Percentiles rank a stretch among this genome's conserved stretches.
These are phyloP conservation scores for Skeletonema marinoi DNA, from an alignment of 108 stramenopile species.

Conservation along the genomic window DNA sequence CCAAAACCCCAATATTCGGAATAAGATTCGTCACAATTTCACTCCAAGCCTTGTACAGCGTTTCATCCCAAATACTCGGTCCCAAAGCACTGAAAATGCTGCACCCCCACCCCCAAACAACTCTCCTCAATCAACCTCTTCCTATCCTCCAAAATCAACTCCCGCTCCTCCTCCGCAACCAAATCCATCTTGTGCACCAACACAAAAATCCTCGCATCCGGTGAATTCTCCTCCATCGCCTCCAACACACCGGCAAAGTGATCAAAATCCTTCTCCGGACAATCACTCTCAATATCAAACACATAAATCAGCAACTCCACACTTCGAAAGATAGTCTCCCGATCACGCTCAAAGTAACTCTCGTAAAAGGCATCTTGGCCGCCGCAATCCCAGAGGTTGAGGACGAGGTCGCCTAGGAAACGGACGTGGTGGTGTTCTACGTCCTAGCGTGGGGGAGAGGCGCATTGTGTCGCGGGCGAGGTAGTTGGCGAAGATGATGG, in stretches of 20 bases:
- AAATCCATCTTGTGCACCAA: slow-evolving; percentile 99
- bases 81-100: slow-evolving; percentile 88
- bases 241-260: slow-evolving; percentile 88
- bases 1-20: slow-evolving; percentile 94
- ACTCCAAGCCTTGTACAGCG: slow-evolving; percentile 97
- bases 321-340: slow-evolving; percentile 96
- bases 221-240: slow-evolving; percentile 94
- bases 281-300: slow-evolving; percentile 94
- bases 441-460: slow-evolving; percentile 93
- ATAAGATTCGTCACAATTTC: slow-evolving; percentile 97
- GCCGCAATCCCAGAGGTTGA: slow-evolving; percentile 99
- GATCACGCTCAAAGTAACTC: slow-evolving; percentile 95
- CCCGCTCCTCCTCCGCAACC: slow-evolving; percentile 86
- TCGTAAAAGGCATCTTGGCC: slow-evolving; percentile 98
- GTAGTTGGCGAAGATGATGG: slow-evolving; percentile 99
- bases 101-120: slow-evolving; percentile 70
- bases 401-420: slow-evolving; percentile 96
- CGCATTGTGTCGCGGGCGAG: slow-evolving; percentile 96
- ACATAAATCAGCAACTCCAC: slow-evolving; percentile 99
- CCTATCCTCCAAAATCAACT: slow-evolving; percentile 85
- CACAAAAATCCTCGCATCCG: slow-evolving; percentile 96
- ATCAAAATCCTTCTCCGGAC: slow-evolving; percentile 91
- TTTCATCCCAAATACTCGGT: slow-evolving; percentile 99
- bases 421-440: slow-evolving; percentile 98
- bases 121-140: slow-evolving; percentile 77